Base-by-base conservation (phyloP, 2,329 filamentous ascomycete species). In the Colletotrichum filicis region DNA sequence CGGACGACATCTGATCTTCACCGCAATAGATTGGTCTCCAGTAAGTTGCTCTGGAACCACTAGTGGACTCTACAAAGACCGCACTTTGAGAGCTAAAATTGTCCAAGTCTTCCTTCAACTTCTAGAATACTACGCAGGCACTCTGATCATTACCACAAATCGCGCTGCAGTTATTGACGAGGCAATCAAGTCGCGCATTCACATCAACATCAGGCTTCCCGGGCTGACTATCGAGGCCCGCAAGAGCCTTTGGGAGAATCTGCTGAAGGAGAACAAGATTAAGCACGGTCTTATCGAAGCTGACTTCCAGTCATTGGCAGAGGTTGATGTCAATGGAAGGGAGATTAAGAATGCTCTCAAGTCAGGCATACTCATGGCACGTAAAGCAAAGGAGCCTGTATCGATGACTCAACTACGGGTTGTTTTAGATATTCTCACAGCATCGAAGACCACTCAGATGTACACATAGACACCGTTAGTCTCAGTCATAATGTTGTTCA, bases 141-240 rank as follows among this genome's bases (percentile, higher is more conserved):
- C 82, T 8, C 28, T 81, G 0, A 81, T 82, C 24, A 70, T 82
- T 1, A 78, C 77, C 0, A 79, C 79, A 0, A 82, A 82, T 52
- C 63, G 79, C 1, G 77, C 80, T 0, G 80, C 37, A 77, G 0
- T 67, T 75, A 0, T 81, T 82, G 80, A 81, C 19, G 79, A 81
- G 2, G 80, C 80, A 0, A 80, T 81, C 61, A 77, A 79, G 4
- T 81, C 80, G 0, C 77, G 79, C 1, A 75, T 81, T 0, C 79
- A 82, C 12, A 56, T 82, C 3, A 74, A 80, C 37, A 56, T 81
- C 0, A 76, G 78, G 58, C 81, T 80, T 16, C 66, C 73, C 0
- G 76, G 79, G 8, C 80, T 81, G 14, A 75, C 75, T 2, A 78
- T 80, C 4, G 74, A 78, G 0, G 73, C 79, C 32, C 71, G 79